A percentile compares a stretch with the other conserved stretches of the same genome.
Conservation (phyloP, 192 early-diverging fungal genomes). For the Podila epigama region DNA sequence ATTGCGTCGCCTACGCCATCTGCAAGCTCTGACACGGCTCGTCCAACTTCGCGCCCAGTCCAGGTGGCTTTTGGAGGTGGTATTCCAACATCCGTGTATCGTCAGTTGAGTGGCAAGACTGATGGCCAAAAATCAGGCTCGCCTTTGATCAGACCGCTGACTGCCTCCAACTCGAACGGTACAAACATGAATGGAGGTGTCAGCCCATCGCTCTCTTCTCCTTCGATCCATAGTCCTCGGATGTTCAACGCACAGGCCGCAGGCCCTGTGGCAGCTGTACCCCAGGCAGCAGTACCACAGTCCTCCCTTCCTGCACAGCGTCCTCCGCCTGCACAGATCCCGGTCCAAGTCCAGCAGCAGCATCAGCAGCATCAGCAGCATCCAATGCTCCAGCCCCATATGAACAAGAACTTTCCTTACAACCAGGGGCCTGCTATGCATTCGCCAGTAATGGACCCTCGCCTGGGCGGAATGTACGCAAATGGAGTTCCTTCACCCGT, state of each 20-base stretch:
- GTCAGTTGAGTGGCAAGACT: constrained; percentile 64
- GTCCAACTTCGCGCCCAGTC: constrained; percentile 27
- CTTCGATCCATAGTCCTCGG: constrained; percentile 28
- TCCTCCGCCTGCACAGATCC: not conserved
- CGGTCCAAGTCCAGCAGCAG: not conserved
- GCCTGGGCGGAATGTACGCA: constrained; percentile 31
- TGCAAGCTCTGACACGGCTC: constrained; percentile 11
- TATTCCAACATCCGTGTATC: constrained; percentile 65
- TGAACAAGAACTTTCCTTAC: constrained; percentile 42
- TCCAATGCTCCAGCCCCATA: constrained; percentile 6
- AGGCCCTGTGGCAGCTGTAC: too few species aligned
- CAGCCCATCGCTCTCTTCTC: constrained; percentile 37
- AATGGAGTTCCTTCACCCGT: constrained; percentile 34
- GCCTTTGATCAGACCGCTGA: constrained; percentile 40
- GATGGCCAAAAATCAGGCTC: constrained; percentile 42
- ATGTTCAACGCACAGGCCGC: constrained; percentile 27
- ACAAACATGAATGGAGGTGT: constrained; percentile 19
- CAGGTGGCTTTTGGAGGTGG: constrained; percentile 58
- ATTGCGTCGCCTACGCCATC: constrained; percentile 11
- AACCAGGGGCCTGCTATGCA: constrained; percentile 29
- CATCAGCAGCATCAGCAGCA: constrained; percentile 18
- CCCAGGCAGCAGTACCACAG: too few species aligned
- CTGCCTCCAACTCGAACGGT: constrained; percentile 19
- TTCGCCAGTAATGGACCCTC: constrained; percentile 40
- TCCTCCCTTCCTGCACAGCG: not conserved